These are phyloP conservation scores for Pythium sukuiense DNA, from an alignment of 352 stramenopile genomes.

Conservation along the genomic window DNA sequence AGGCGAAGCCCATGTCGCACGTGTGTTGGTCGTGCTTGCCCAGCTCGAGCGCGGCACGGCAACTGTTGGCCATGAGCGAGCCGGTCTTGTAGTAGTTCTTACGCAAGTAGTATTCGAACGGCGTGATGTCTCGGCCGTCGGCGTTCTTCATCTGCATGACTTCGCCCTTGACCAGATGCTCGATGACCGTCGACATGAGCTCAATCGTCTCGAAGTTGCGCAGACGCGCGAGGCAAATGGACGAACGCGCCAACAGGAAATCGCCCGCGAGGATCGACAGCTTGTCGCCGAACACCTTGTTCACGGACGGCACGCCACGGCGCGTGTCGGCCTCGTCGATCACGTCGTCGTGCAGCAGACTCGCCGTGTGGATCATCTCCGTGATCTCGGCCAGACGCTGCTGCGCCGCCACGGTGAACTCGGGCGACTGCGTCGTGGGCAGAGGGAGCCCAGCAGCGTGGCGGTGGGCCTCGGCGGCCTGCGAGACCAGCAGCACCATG, in stretches of 20 bases:
- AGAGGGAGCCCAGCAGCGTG: slow-evolving; percentile 38
- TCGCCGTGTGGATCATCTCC: slow-evolving; percentile 99
- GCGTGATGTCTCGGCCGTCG: slow-evolving; percentile 62
- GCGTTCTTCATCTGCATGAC: slow-evolving; percentile 99
- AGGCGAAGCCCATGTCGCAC: slow-evolving; percentile 92
- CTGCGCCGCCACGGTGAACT: slow-evolving; percentile 74
- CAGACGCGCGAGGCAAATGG: slow-evolving; percentile 93
- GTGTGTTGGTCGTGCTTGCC: slow-evolving; percentile 87
- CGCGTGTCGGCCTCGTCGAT: slow-evolving; percentile 97
- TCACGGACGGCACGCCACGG: slow-evolving; percentile 92
- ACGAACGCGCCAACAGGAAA: slow-evolving; percentile 96
- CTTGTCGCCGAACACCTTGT: slow-evolving; percentile 98
- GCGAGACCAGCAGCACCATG: slow-evolving; percentile 96
- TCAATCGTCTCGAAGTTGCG: slow-evolving; percentile 96
- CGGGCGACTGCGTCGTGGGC: slow-evolving; percentile 57
- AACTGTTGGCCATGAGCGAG: slow-evolving; percentile 98
- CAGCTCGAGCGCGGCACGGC: slow-evolving; percentile 92
- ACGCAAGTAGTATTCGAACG: slow-evolving; percentile 95
- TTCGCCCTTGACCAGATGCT: slow-evolving; percentile 98
- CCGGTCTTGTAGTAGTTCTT: slow-evolving; percentile 99
- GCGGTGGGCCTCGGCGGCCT: slow-evolving; percentile 87
- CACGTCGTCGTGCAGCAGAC: slow-evolving; percentile 98
- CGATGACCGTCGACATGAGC: slow-evolving; percentile 97
- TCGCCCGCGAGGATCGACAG: slow-evolving; percentile 98
- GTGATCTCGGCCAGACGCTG: slow-evolving; percentile 85